phyloP scores from a whole-genome alignment of 139 green algal genomes.

The Chloropicon primus region DNA sequence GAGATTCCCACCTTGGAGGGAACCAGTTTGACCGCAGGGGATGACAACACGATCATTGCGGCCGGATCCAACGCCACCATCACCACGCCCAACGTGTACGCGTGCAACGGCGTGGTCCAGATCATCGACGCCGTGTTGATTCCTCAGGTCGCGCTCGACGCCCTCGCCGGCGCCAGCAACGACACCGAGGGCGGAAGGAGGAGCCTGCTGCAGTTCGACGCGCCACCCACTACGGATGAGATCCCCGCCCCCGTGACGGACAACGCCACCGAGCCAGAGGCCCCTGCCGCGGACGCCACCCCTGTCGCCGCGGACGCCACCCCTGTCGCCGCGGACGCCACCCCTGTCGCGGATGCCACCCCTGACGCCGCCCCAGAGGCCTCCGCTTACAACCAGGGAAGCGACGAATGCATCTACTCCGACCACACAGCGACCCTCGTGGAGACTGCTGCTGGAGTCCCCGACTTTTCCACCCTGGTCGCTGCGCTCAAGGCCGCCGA shows the following conservation, averaged over 20 bases:
- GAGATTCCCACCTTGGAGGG: not conserved
- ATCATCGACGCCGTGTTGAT: not conserved
- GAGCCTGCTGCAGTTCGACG: not conserved
- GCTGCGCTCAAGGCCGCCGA: conserved; percentile 11
- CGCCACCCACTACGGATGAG: not conserved
- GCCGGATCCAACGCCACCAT: not conserved
- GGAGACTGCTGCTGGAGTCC: not conserved
- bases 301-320: not conserved
- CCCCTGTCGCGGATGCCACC: not conserved
- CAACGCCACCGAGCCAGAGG: not conserved
- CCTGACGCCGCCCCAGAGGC: not conserved
- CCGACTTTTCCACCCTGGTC: conserved; percentile 20
- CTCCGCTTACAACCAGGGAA: not conserved
- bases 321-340: not conserved
- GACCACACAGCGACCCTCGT: not conserved
- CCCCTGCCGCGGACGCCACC: not conserved
- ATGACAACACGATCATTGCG: not conserved
- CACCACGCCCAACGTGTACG: not conserved
- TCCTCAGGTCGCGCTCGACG: not conserved
- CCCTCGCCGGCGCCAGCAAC: no score
- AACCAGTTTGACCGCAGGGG: not conserved
- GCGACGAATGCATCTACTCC: not conserved
- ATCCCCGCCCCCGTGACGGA: no score
- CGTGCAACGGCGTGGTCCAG: not conserved
- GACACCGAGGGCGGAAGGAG: not conserved